Evolutionary conservation across 1,284 basidiomycete genomes (phyloP).

Genomic region (Taiwanofungus camphoratus): DNA sequence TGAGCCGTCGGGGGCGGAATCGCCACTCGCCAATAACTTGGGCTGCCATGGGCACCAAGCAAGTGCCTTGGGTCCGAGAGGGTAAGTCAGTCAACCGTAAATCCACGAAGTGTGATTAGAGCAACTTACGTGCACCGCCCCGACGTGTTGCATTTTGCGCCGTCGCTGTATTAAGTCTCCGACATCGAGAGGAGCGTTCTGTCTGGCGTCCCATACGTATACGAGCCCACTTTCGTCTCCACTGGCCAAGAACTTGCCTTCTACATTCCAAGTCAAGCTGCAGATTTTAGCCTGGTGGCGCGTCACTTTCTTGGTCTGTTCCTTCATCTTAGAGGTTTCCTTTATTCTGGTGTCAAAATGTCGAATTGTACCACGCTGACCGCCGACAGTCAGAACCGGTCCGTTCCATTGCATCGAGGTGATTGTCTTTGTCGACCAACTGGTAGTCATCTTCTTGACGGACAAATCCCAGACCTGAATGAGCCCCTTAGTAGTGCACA

Average conservation of each 20-base stretch:
- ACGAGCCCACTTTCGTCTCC: constrained; percentile 47
- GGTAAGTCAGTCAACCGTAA: not conserved
- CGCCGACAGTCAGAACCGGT: constrained; percentile 41
- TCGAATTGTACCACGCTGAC: constrained; percentile 42
- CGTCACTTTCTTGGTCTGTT: constrained; percentile 42
- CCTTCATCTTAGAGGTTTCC: constrained; percentile 42
- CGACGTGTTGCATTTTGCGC: constrained; percentile 37
- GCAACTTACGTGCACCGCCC: constrained; percentile 23
- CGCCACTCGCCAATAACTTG: constrained; percentile 81
- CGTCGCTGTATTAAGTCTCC: constrained; percentile 48
- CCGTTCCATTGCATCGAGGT: constrained; percentile 45
- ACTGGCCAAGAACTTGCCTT: constrained; percentile 45
- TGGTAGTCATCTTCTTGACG: constrained; percentile 37
- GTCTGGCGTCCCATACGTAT: constrained; percentile 47
- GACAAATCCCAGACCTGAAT: constrained; percentile 49
- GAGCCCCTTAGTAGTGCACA: constrained; percentile 41
- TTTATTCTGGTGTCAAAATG: constrained; percentile 48
- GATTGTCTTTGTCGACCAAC: constrained; percentile 40
- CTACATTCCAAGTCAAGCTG: constrained; percentile 42
- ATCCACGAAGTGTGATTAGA: not conserved
- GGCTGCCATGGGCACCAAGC: constrained; percentile 92
- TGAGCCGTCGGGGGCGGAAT: constrained; percentile 50
- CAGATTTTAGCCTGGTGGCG: constrained; percentile 45
- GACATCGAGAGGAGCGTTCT: constrained; percentile 43
- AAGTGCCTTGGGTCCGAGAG: constrained; percentile 56